Conservation (phyloP, 768 basidiomycete genomes). For the Agrocybe praecox region DNA sequence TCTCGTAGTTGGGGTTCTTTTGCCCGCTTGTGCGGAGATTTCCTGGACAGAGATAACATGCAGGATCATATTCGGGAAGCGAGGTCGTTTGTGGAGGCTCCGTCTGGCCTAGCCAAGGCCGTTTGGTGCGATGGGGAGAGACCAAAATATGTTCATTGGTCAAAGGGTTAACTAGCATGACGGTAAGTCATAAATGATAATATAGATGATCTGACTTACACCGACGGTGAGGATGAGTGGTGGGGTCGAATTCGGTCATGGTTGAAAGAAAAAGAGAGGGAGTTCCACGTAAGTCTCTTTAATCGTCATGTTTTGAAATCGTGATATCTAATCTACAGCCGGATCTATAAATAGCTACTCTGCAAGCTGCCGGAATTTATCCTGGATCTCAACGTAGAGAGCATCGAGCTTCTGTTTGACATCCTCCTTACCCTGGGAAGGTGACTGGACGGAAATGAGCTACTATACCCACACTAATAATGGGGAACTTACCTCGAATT, state of each 20-base stretch:
- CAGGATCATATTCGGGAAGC: constrained; percentile 66
- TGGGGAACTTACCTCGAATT: constrained; percentile 78
- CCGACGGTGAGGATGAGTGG: constrained; percentile 70
- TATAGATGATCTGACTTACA: constrained; percentile 41
- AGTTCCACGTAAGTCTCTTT: no score
- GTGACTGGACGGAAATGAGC: constrained; percentile 53
- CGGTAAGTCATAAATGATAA: constrained; percentile 1
- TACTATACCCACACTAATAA: no score
- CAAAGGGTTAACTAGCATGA: constrained; percentile 72
- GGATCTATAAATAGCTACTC: constrained; percentile 50
- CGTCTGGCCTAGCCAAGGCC: constrained; percentile 90
- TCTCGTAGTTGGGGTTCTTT: constrained; percentile 65
- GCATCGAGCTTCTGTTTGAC: constrained; percentile 84
- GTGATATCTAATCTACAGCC: background rate
- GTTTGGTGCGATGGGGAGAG: constrained; percentile 87
- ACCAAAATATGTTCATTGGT: constrained; percentile 77
- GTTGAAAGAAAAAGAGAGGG: background rate
- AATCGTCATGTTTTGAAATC: background rate
- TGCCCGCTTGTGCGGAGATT: constrained; percentile 76
- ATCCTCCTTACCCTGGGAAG: constrained; percentile 85
- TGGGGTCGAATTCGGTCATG: constrained; percentile 56
- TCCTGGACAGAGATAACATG: constrained; percentile 89
- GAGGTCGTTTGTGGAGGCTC: constrained; percentile 58
- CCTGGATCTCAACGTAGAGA: constrained; percentile 84
- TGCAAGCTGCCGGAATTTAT: constrained; percentile 86